A percentile compares a stretch with the other conserved stretches of the same genome.
phyloP scores from a whole-genome alignment of 768 basidiomycete genomes.

The Amanita fuliginea region DNA sequence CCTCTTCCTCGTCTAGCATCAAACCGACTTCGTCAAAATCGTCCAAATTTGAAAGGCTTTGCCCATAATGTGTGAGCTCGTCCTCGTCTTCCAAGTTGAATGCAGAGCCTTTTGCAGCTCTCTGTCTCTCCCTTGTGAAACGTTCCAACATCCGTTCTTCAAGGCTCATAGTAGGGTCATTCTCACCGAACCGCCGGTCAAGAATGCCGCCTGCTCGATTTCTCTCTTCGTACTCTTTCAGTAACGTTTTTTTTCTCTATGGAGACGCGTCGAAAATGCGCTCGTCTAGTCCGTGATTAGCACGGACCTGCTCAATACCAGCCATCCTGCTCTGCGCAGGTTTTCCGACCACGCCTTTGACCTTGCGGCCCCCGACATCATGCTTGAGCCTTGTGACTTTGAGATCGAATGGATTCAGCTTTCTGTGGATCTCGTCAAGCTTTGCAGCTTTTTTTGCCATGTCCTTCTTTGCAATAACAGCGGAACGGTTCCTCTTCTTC shows the following conservation, averaged over 20 bases:
- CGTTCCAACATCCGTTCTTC: constrained; percentile 97
- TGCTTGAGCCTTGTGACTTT: constrained; percentile 90
- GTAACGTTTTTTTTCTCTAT: constrained; percentile 76
- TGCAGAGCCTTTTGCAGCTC: constrained; percentile 56
- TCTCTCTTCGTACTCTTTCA: constrained; percentile 81
- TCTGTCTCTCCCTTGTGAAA: constrained; percentile 85
- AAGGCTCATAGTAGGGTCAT: constrained; percentile 81
- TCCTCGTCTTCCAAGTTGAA: constrained; percentile 93
- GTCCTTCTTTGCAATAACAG: constrained; percentile 48
- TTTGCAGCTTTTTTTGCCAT: constrained; percentile 74
- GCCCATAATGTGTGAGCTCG: constrained; percentile 86
- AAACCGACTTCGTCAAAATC: constrained; percentile 72
- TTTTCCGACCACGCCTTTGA: constrained; percentile 73
- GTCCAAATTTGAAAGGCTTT: constrained; percentile 74
- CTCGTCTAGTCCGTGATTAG: background rate
- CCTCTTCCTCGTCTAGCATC: constrained; percentile 37
- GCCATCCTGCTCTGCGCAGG: constrained; percentile 87
- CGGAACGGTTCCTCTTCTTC: constrained; percentile 62
- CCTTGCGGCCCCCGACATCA: constrained; percentile 80
- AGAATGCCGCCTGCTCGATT: constrained; percentile 80
- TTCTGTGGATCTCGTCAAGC: constrained; percentile 74
- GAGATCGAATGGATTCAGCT: constrained; percentile 89
- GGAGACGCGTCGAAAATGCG: constrained; percentile 7
- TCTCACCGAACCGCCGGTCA: constrained; percentile 95
- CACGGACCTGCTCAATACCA: constrained; percentile 75